phyloP scores from a whole-genome alignment of 306 rosid genomes.

The Lathyrus oleraceus region DNA sequence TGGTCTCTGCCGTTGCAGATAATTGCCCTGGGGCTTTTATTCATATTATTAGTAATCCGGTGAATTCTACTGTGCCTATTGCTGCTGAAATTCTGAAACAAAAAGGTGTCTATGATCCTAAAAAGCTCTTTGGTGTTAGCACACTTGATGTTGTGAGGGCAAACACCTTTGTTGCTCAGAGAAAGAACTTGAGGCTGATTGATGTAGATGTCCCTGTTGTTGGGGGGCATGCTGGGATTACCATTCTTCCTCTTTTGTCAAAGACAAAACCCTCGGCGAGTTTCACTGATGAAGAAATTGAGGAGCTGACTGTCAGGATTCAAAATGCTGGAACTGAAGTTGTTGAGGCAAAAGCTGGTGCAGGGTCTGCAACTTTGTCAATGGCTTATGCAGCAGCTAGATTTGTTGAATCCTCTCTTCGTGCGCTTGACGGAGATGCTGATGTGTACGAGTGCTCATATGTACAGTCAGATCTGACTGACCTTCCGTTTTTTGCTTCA shows the following conservation, averaged over 20 bases:
- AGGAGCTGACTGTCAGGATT: constrained; percentile 75
- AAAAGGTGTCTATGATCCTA: constrained; percentile 92
- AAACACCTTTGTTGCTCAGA: constrained; percentile 94
- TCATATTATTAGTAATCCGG: constrained; percentile 88
- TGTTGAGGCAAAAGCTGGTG: constrained; percentile 97
- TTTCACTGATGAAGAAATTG: constrained; percentile 76
- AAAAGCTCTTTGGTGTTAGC: constrained; percentile 91
- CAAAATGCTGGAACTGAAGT: constrained; percentile 99
- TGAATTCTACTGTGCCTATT: constrained; percentile 93
- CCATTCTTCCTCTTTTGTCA: constrained; percentile 86
- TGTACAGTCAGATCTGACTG: constrained; percentile 84
- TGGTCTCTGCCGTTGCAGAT: constrained; percentile 89
- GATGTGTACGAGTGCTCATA: constrained; percentile 89
- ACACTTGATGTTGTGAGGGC: constrained; percentile 99
- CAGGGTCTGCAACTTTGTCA: constrained; percentile 96
- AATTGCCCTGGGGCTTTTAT: constrained; percentile 92
- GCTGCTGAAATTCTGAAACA: constrained; percentile 83
- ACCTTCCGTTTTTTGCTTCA: constrained; percentile 93
- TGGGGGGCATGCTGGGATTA: constrained; percentile 97
- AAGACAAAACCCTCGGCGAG: constrained; percentile 75
- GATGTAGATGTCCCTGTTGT: constrained; percentile 96
- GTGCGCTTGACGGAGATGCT: constrained; percentile 91
- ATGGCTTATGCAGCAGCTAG: constrained; percentile 99
- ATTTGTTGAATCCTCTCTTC: constrained; percentile 93
- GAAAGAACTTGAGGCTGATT: constrained; percentile 83